Evolutionary conservation across 1,284 basidiomycete species (phyloP), one percentile per base, ranked within the genome.

Genomic region (Austropuccinia psidii): DNA sequence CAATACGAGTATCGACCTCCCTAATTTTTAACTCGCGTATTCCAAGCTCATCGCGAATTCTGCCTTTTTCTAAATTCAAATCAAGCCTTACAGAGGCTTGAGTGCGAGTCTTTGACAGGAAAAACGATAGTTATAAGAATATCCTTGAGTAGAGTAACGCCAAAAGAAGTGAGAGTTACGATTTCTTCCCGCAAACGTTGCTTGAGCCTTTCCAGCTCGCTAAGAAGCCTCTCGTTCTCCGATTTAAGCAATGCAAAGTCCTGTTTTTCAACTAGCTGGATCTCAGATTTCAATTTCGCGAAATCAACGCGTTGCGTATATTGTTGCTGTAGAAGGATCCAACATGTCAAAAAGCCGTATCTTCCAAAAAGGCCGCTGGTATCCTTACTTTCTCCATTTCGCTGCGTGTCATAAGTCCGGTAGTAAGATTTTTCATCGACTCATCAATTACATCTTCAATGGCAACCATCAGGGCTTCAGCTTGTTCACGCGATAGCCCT

Each of bases 251-350:
- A 88, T 29, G 93, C 89, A 66, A 97, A 86, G 80, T 99, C 95
- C 79, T 98, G 98, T 85, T 95, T 94, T 84, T 97, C 94, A 84
- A 93, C 90, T 52, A 98, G 84, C 82, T 97, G 91, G 35, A 98
- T 85, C 80, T 97, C 95, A 19, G 93, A 95, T 83, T 98, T 98
- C 77, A 96, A 88, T 80, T 94, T 89, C 5, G 93, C 91, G 81
- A 98, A 98, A 82, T 98, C 95, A 75, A 98, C 94, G 84, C 96
- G 91, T 80, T 94, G 92, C 29, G 91, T 93, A 80, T 95, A 95
- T 78, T 91, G 90, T 81, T 91, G 89, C 91, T 93, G 76, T 47
- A 41, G 55, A 24, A 6, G 21, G 21, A 19, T 31, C 4, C 39
- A 35, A 31, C 6, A 35, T 13, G 29, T 31, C 9, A 17, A 43